Evolutionary conservation across 2,329 filamentous ascomycete species (phyloP).

Genomic region (Pseudohalonectria lignicola): DNA sequence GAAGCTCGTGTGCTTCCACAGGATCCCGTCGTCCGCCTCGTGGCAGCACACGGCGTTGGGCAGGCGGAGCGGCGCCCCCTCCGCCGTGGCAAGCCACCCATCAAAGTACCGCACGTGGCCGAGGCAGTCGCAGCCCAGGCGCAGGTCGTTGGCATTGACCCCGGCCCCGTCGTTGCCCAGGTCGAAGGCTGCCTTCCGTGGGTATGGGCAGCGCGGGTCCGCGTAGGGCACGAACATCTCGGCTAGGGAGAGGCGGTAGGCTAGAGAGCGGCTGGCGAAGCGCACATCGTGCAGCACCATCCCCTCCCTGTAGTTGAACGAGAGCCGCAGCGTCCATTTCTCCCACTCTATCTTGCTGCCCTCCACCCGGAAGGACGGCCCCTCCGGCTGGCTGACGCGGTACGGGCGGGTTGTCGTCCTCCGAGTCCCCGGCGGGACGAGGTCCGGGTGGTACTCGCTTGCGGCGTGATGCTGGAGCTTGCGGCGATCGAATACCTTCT

Average conservation of each 20-base stretch:
- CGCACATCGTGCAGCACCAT: constrained; percentile 58
- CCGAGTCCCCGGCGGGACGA: constrained; percentile 17
- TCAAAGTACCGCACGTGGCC: constrained; percentile 58
- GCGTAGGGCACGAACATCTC: constrained; percentile 64
- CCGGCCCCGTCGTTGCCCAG: constrained; percentile 61
- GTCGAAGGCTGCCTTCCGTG: constrained; percentile 62
- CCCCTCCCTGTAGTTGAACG: constrained; percentile 61
- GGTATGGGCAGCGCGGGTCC: constrained; percentile 53
- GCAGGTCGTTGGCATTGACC: constrained; percentile 55
- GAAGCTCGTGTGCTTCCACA: constrained; percentile 63
- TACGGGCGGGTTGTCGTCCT: constrained; percentile 43
- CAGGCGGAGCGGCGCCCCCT: constrained; percentile 36
- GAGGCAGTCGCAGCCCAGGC: constrained; percentile 59
- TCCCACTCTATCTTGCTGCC: constrained; percentile 46
- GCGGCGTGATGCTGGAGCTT: constrained; percentile 31
- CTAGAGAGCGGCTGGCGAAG: constrained; percentile 53
- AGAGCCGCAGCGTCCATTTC: constrained; percentile 59
- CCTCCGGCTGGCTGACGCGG: constrained; percentile 13
- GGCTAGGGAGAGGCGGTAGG: constrained; percentile 55
- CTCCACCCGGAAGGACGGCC: constrained; percentile 32
- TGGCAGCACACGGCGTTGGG: constrained; percentile 55
- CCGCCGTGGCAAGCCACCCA: constrained; percentile 36
- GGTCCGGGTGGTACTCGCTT: constrained; percentile 23
- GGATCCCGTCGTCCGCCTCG: constrained; percentile 60
- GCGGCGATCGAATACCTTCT: constrained; percentile 25